Base-by-base conservation (phyloP, 192 early-diverging fungal genomes). In the Oehlia diaphana region DNA sequence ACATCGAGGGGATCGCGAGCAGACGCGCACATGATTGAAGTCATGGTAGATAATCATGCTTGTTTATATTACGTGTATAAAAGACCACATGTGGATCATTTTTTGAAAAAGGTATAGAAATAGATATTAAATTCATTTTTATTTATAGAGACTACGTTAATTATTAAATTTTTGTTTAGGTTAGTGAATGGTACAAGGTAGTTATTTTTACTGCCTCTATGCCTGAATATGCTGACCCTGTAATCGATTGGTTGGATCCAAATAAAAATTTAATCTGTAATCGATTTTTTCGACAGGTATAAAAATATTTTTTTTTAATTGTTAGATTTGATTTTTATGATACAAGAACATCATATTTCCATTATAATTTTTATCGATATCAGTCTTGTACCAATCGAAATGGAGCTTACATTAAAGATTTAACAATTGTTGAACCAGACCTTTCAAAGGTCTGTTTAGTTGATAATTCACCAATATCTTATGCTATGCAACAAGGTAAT, bases 141-240 rank as follows among this genome's bases (percentile, higher is more conserved):
- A 72, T 77, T 64, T 28, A 26, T 42, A 74, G 61, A 16, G 42
- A 33, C 72, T 28, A 37, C 21, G 31, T 42, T 63, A 42, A 73
- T 72, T 26, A 53, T 74, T 69, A 63, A 61, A 28, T 1, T 33
- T 75, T 74, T 33, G 39, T 28, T 19, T 62, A 95, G 94, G 92
- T 95, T 35, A 81, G 86, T 74, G 92, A 95, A 82, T 97, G 95
- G 95, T 97, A 94, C 87, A 93, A 94, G 68, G 88, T 97, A 26
- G 93, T 96, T 12, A 93, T 97, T 42, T 97, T 95, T 83, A 97
- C 95, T 3, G 95, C 95, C 12, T 93, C 92, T 13, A 94, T 97
- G 92, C 84, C 93, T 28, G 95, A 97, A 85, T 97, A 97, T 80
- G 95, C 95, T n/a, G 94, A 96, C 81, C 95, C 95, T 23, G 95